A percentile compares a stretch with the other conserved stretches of the same genome.
Conservation (phyloP, 1,139 yeast species). For the Hyphopichia wangnamkhiaoensis region DNA sequence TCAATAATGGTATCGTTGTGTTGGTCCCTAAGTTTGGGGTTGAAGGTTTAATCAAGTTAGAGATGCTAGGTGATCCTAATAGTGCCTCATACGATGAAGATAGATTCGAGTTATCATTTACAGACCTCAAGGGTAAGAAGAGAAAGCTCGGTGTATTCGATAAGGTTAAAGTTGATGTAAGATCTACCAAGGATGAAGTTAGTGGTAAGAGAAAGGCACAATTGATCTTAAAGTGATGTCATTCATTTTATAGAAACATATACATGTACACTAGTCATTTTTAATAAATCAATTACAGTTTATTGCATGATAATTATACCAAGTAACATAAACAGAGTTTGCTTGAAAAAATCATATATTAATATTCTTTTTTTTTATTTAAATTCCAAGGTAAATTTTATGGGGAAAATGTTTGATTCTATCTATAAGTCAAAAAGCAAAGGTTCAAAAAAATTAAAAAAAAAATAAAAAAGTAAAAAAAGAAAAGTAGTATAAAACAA, state of each 20-base stretch:
- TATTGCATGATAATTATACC: too few species aligned
- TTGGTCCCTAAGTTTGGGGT: constrained; percentile 97
- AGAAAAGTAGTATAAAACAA: background rate
- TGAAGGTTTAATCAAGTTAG: constrained; percentile 86
- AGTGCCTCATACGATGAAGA: constrained; percentile 77
- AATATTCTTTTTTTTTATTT: too few species aligned
- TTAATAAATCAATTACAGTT: too few species aligned
- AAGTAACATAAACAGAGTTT: too few species aligned
- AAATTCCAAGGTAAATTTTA: too few species aligned
- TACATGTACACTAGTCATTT: background rate
- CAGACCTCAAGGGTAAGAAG: constrained; percentile 39
- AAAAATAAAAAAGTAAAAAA: background rate
- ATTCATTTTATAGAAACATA: background rate
- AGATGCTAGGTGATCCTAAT: constrained; percentile 66
- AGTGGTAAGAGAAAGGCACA: constrained; percentile 95
- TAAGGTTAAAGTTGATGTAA: constrained; percentile 78
- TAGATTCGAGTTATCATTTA: constrained; percentile 65
- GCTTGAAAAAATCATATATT: too few species aligned
- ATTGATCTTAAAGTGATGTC: constrained; percentile 45
- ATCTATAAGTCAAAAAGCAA: background rate
- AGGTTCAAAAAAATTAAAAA: background rate
- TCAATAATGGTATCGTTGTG: constrained; percentile 92
- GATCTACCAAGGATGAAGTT: constrained; percentile 77
- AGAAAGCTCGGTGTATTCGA: constrained; percentile 76
- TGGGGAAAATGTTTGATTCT: too few species aligned